Evolutionary conservation across 106 monocot species (phyloP), one percentile per base, ranked within the genome.

Genomic region (Allium fistulosum): DNA sequence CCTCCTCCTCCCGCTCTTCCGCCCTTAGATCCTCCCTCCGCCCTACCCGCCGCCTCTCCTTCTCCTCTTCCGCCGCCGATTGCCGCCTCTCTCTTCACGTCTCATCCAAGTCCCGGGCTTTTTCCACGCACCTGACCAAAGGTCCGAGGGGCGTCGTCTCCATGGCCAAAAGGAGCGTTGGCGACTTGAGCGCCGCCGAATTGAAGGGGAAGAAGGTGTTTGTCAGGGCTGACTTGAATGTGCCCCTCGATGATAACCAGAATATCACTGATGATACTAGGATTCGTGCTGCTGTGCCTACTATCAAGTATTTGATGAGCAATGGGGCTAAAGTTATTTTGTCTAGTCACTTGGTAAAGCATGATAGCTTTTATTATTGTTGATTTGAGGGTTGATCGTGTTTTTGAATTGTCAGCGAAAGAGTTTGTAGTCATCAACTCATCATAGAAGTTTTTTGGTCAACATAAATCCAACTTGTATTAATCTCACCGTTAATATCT

Each of bases 121-220:
- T 75, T 28, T 81, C 69, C 4, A 78, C 78, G 48, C 16, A 47
- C 63, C 63, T 61, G 15, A 53, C 76, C 53, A 71, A 62, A 48
- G 80, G 88, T 15, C 80, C 77, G 3, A 67, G 90, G 13, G 83
- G 85, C 1, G 88, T 95, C 27, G 85, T 60, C 49, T 46, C 87
- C 17, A 94, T 94, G 93, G 83, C 87, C 49, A 94, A 94, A 87
- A 87, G 80, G 83, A 94, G 94, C 75, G 94, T 94, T 0, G 84
- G 94, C 56, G 87, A 87, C 16, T 72, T 94, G 69, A 75, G 76
- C 7, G 79, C 57, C 6, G 82, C 78, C 1, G 94, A 94, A 12
- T 69, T 94, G 67, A 90, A 83, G 63, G 91, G 91, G 71, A 91
- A 91, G 83, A 75, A 26, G 62, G 91, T 95, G 10, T 88, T 95